Evolutionary conservation across 2,329 filamentous ascomycete species (phyloP).

Genomic region (Chrysosporium keratinophilum): DNA sequence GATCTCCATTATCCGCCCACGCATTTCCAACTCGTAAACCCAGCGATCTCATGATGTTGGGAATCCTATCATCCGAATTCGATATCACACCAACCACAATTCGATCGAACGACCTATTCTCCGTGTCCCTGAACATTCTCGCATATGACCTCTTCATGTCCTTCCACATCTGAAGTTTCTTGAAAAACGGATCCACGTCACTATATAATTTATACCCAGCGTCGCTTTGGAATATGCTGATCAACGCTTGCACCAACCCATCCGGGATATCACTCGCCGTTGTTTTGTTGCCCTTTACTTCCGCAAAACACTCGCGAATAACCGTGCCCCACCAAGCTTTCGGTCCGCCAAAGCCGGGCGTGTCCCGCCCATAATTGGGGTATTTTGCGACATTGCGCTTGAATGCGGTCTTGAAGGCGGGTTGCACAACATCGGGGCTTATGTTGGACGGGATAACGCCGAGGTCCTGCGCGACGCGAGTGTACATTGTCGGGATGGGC

Average conservation of each 20-base stretch:
- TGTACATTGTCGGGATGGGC: constrained; percentile 34
- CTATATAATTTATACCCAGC: constrained; percentile 34
- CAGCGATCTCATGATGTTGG: constrained; percentile 31
- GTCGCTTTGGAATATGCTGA: constrained; percentile 32
- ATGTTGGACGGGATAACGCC: constrained; percentile 23
- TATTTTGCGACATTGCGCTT: constrained; percentile 24
- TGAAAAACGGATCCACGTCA: constrained; percentile 32
- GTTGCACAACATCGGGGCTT: constrained; percentile 21
- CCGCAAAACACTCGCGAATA: constrained; percentile 30
- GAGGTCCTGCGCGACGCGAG: constrained; percentile 29
- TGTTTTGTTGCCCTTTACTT: neutral
- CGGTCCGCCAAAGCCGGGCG: constrained; percentile 29
- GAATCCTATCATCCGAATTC: constrained; percentile 39
- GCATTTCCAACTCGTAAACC: constrained; percentile 30
- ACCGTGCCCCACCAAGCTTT: constrained; percentile 38
- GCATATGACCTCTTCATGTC: constrained; percentile 5
- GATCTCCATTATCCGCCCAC: constrained; percentile 24
- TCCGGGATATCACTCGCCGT: constrained; percentile 23
- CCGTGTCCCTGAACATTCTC: neutral
- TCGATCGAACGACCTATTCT: constrained; percentile 21
- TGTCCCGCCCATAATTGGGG: constrained; percentile 38
- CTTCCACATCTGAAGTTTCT: constrained; percentile 22
- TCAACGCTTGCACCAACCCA: constrained; percentile 26
- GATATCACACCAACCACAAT: constrained; percentile 36
- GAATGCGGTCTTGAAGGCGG: constrained; percentile 26